Conservation (phyloP, 2,329 filamentous ascomycete genomes). For the Atkinsonella hypoxylon region DNA sequence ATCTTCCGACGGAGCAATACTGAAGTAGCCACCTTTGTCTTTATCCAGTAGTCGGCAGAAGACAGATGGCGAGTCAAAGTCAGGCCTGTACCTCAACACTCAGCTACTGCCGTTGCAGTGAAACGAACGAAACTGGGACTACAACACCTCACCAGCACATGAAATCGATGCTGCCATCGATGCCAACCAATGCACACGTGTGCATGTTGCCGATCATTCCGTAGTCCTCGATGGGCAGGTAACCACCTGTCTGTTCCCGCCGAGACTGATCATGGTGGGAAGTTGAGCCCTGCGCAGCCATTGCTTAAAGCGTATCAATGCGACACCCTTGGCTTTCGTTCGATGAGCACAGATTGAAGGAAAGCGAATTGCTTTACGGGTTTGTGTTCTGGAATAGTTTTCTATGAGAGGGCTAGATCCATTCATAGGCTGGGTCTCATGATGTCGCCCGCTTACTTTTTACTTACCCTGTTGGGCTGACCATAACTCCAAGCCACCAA, state of each 20-base stretch:
- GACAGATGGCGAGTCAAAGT: constrained; percentile 66
- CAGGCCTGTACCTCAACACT: constrained; percentile 39
- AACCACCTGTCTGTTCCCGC: constrained; percentile 30
- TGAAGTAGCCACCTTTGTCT: constrained; percentile 62
- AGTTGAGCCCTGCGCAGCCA: constrained; percentile 22
- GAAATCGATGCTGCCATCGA: constrained; percentile 62
- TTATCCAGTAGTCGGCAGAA: constrained; percentile 67
- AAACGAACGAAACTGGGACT: background rate
- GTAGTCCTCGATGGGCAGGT: constrained; percentile 61
- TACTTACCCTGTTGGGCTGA: no score
- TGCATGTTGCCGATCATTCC: constrained; percentile 73
- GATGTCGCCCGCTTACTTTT: no score
- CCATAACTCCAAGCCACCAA: no score
- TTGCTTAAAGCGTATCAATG: constrained; percentile 6
- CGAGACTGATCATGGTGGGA: constrained; percentile 21
- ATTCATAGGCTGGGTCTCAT: no score
- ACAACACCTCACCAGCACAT: constrained; percentile 54
- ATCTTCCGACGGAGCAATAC: constrained; percentile 43
- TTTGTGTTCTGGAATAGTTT: background rate
- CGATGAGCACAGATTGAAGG: background rate
- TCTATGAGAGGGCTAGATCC: no score
- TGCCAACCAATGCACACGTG: constrained; percentile 63
- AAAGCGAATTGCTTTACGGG: background rate
- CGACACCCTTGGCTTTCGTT: no score
- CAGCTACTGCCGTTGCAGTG: background rate